Base-by-base conservation (phyloP, 1,139 yeast species). In the Blastobotrys buckinghamii region DNA sequence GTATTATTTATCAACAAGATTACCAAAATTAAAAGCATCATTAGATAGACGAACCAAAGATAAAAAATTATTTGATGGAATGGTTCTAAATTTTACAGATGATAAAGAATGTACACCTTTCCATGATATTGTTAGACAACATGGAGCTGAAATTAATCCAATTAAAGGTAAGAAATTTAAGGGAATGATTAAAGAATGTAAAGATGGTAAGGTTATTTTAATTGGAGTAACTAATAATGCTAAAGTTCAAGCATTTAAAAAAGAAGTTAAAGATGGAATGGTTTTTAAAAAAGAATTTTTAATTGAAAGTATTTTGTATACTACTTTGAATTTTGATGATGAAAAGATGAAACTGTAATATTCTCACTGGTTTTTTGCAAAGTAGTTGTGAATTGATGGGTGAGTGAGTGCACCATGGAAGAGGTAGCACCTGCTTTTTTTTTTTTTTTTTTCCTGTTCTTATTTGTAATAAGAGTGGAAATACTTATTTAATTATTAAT, bases 81-180 rank as follows among this genome's bases (percentile, higher is more conserved):
- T 75, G 32, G 63, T 65, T 2, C 70, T 89, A 52, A 82, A 83
- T 57, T 66, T 43, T 26, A 29, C 27, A 6, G 40, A 30, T 4
- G 41, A 36, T 16, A 15, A 26, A 4, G 20, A 17, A 12, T 20
- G 33, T 6, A 36, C 35, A 5, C 47, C 47, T 2, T 37, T 43
- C 16, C 37, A 27, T 15, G 47, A 43, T 13, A 29, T 43, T 16
- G 42, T 43, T 8, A 24, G 29, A 27, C 36, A 26, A 9, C 47
- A 43, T 37, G 47, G 47, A 16, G 47, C 32, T 2, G 32, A 43
- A 20, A 9, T 15, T 36, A 17, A 43, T 16, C 10, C 36, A 4
- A 27, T 43, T 6, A 33, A 32, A 24, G 36, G 26, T 17, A 24
- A 19, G 12, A 33, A 42, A 22, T 17, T 4, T 29, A 40, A 27